A percentile compares a stretch with the other conserved stretches of the same genome.
These are phyloP conservation scores for Ambispora gerdemannii DNA, from an alignment of 192 early-diverging fungal species.

Conservation along the genomic window DNA sequence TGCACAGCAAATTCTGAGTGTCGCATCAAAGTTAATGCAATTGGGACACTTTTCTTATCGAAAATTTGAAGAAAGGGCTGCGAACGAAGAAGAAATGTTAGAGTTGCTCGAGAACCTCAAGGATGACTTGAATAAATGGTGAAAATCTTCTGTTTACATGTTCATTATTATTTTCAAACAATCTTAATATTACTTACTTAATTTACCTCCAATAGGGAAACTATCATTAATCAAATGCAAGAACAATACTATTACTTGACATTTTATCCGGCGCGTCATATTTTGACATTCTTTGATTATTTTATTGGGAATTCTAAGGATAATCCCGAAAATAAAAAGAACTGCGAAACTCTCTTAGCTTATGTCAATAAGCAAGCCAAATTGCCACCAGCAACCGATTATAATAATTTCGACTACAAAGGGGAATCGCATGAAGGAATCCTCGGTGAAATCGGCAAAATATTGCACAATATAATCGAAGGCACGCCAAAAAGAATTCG, in stretches of 20 bases:
- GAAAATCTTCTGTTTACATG: background rate
- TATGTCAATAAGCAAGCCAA: slow-evolving; percentile 23
- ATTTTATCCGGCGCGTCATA: slow-evolving; percentile 29
- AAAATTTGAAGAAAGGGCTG: background rate
- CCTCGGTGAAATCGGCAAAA: background rate
- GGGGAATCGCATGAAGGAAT: background rate
- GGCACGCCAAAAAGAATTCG: background rate
- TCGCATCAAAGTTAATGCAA: slow-evolving; percentile 23
- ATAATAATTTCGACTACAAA: background rate
- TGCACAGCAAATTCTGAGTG: slow-evolving; percentile 12
- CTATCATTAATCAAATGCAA: slow-evolving; percentile 17
- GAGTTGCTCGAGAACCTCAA: slow-evolving; percentile 4
- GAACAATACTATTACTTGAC: slow-evolving; percentile 32
- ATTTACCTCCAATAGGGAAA: background rate
- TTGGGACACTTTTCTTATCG: slow-evolving; percentile 33
- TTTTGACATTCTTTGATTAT: slow-evolving; percentile 27
- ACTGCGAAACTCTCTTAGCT: slow-evolving; percentile 11
- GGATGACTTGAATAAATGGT: slow-evolving; percentile 23
- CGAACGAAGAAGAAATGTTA: background rate
- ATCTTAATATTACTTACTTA: too few relatives aligned
- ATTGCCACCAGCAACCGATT: background rate
- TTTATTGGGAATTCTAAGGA: background rate
- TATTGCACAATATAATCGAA: slow-evolving; percentile 2
- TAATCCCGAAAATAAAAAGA: background rate
- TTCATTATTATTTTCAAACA: too few relatives aligned